These are phyloP conservation scores for Lycium ferocissimum DNA, from an alignment of 257 asterid genomes.

Conservation along the genomic window DNA sequence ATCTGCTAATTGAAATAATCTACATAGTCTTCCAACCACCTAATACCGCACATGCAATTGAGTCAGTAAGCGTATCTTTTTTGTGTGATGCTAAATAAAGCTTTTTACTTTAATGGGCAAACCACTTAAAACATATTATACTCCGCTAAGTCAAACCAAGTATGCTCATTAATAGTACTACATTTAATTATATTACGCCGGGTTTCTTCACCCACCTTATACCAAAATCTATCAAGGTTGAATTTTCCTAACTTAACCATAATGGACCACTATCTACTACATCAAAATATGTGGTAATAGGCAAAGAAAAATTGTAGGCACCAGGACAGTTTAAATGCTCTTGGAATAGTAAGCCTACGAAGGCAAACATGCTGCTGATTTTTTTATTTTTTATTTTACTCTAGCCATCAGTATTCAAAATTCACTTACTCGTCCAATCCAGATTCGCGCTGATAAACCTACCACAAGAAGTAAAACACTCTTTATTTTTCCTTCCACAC, in stretches of 20 bases:
- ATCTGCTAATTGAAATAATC: neutral
- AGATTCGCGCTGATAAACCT: too few relatives aligned
- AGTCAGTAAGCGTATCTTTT: neutral
- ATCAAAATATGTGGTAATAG: neutral
- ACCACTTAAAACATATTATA: neutral
- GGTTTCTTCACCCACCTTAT: neutral
- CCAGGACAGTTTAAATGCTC: too few relatives aligned
- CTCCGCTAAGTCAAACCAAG: neutral
- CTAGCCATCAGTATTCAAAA: too few relatives aligned
- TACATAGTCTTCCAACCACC: neutral
- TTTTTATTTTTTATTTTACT: too few relatives aligned
- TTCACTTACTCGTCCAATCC: too few relatives aligned
- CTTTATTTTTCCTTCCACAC: too few relatives aligned
- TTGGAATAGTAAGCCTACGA: too few relatives aligned
- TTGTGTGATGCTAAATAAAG: neutral
- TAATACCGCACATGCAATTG: constrained; percentile 21
- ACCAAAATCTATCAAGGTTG: neutral
- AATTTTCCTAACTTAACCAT: neutral
- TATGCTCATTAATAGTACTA: neutral
- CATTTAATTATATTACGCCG: neutral
- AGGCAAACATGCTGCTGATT: too few relatives aligned
- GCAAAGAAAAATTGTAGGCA: too few relatives aligned
- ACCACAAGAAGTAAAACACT: too few relatives aligned
- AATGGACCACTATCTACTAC: constrained; percentile 19
- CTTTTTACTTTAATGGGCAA: neutral